Conservation (phyloP, 2,329 filamentous ascomycete species). For the Xylaria sp. region DNA sequence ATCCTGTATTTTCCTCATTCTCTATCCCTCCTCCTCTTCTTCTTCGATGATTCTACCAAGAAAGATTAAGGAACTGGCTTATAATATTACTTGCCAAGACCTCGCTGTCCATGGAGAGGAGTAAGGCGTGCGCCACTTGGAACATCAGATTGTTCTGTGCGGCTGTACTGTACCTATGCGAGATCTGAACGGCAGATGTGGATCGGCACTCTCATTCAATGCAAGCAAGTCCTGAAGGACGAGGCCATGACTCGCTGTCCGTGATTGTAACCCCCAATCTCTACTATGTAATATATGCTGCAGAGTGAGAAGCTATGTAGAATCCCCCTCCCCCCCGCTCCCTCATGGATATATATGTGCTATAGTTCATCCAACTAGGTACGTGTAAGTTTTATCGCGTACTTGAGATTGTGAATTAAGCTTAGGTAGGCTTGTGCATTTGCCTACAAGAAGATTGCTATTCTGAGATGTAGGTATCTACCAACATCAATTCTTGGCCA, state of each 20-base stretch:
- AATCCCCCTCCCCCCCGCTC: slow-evolving; percentile 13
- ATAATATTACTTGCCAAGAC: slow-evolving; percentile 17
- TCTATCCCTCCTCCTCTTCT: background rate
- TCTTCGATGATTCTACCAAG: background rate
- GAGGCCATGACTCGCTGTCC: slow-evolving; percentile 16
- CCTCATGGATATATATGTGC: background rate
- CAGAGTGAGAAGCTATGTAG: slow-evolving; percentile 1
- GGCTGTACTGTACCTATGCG: slow-evolving; percentile 29
- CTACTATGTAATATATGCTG: slow-evolving; percentile 18
- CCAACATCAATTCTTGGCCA: background rate
- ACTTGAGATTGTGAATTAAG: background rate
- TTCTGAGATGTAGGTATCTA: background rate
- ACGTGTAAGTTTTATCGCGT: background rate
- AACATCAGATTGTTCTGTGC: slow-evolving; percentile 24
- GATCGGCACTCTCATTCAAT: slow-evolving; percentile 29
- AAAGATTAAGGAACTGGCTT: background rate
- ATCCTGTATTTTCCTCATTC: background rate
- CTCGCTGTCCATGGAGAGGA: slow-evolving; percentile 17
- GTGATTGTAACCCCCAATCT: background rate
- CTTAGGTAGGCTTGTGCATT: background rate
- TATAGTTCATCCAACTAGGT: background rate
- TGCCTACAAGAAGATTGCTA: background rate
- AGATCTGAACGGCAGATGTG: slow-evolving; percentile 37
- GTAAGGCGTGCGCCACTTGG: slow-evolving; percentile 23
- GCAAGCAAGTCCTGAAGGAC: slow-evolving; percentile 17